Base-by-base conservation (phyloP, 306 rosid species). In the Coriaria nepalensis region DNA sequence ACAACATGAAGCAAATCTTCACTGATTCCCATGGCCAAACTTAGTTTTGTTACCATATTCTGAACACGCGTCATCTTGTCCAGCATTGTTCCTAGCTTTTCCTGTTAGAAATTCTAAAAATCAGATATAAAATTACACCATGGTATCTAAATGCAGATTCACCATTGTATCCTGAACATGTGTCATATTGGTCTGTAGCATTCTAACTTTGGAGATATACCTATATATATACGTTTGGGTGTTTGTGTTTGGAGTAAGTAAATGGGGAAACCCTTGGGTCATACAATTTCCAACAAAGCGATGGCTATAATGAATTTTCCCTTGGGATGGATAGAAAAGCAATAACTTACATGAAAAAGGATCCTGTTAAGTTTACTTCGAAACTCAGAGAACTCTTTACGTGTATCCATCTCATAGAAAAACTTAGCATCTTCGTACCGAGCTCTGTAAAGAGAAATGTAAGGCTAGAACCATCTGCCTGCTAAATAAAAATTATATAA, bases 371-470 rank as follows among this genome's bases (percentile, higher is more conserved):
- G 78, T 74, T 78, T 80, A 62, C 71, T 62, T 52, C 80, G 77
- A 49, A 83, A 84, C 62, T 88, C 93, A 34, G 80, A 70, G 68
- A 88, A 70, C 50, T 54, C 74, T 76, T 81, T 88, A 10, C 65
- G 60, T 6, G 82, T 78, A 64, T 88, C 95, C 67, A 73, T 58
- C 79, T 70, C 83, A 44, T 88, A 88, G 73, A 88, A 88, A 75
- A 88, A 88, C 54, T 83, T 88, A 1, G 97, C 97, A 83, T 88
- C 97, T 75, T 88, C 95, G 64, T 80, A 88, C 55, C 93, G 90
- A 51, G 97, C 93, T 64, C 95, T 88, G 77, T 73, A 83, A 58
- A 56, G 48, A 72, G 37, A 59, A 32, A 56, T 9, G 43, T 48
- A 35, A 49, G 6, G 43, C 20, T 20, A 61, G 20, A 62, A 47